Evolutionary conservation across 2,329 filamentous ascomycete species (phyloP).

Genomic region (Sarocladiaceae sp.): DNA sequence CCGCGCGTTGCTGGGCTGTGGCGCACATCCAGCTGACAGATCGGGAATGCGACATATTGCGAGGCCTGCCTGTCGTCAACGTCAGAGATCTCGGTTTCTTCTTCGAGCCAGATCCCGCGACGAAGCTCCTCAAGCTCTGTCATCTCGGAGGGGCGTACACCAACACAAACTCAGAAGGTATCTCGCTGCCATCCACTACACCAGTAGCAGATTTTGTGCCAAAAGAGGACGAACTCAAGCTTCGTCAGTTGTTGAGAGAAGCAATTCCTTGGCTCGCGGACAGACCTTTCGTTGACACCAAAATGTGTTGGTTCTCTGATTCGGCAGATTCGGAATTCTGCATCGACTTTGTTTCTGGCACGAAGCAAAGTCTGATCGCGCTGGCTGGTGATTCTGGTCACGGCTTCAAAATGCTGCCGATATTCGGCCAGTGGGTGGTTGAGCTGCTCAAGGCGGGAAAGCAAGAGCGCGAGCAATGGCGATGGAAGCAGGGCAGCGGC

Average conservation of each 20-base stretch:
- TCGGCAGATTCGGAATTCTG: constrained; percentile 56
- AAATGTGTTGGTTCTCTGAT: constrained; percentile 62
- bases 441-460: constrained; percentile 38
- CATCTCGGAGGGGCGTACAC: constrained; percentile 55
- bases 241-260: constrained; percentile 45
- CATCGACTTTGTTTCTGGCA: constrained; percentile 53
- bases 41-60: constrained; percentile 47
- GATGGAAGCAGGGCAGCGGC: constrained; percentile 39
- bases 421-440: constrained; percentile 47
- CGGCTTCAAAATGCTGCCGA: constrained; percentile 59
- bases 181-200: constrained; percentile 36
- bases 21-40: constrained; percentile 54
- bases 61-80: constrained; percentile 57
- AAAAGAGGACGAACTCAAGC: constrained; percentile 44
- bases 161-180: constrained; percentile 26
- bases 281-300: constrained; percentile 50
- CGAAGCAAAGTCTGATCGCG: constrained; percentile 40
- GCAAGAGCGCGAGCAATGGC: constrained; percentile 43
- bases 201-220: constrained; percentile 43
- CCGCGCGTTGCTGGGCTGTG: constrained; percentile 55
- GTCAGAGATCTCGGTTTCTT: constrained; percentile 60
- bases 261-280: constrained; percentile 49
- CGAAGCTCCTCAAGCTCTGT: constrained; percentile 56
- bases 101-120: constrained; percentile 59
- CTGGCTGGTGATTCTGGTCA: constrained; percentile 57